Conservation (phyloP, 352 stramenopile genomes). For the Peronospora destructor region DNA sequence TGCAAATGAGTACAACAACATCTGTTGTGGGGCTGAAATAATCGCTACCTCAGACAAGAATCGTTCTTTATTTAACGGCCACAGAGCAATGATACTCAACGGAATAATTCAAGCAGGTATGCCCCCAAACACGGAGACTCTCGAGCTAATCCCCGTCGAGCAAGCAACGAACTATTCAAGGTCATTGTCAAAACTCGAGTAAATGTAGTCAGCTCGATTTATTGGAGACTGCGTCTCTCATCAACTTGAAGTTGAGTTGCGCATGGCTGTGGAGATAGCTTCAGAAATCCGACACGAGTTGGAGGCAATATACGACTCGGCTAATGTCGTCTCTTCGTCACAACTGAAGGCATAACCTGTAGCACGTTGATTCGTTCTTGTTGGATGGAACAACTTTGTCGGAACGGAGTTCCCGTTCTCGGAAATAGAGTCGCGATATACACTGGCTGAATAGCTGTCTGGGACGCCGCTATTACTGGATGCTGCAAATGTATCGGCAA, state of each 20-base stretch:
- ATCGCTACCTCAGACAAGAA: too few species aligned
- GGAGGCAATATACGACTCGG: slow-evolving; percentile 79
- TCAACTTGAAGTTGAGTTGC: slow-evolving; percentile 32
- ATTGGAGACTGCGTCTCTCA: too few species aligned
- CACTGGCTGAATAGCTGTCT: slow-evolving; percentile 57
- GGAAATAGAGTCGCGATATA: slow-evolving; percentile 51
- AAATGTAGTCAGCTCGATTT: too few species aligned
- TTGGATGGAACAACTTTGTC: slow-evolving; percentile 27
- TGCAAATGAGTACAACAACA: too few species aligned
- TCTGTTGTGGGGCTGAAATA: too few species aligned
- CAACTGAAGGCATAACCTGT: slow-evolving; percentile 80
- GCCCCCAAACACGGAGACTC: too few species aligned
- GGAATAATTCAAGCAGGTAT: too few species aligned
- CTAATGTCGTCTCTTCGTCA: slow-evolving; percentile 75
- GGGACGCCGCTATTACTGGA: slow-evolving; percentile 5
- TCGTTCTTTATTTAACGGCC: too few species aligned
- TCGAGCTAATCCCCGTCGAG: too few species aligned
- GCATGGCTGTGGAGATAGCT: slow-evolving; percentile 51
- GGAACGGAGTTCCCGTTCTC: slow-evolving; percentile 43
- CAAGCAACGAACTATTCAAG: too few species aligned
- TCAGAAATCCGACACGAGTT: slow-evolving; percentile 67
- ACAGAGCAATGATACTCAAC: too few species aligned
- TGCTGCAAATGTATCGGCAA: slow-evolving; percentile 11
- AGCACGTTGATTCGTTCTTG: slow-evolving; percentile 38
- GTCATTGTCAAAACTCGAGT: too few species aligned